Evolutionary conservation across 441 rosid genomes (phyloP), one percentile per base, ranked within the genome.

Genomic region (Capsella rubella): DNA sequence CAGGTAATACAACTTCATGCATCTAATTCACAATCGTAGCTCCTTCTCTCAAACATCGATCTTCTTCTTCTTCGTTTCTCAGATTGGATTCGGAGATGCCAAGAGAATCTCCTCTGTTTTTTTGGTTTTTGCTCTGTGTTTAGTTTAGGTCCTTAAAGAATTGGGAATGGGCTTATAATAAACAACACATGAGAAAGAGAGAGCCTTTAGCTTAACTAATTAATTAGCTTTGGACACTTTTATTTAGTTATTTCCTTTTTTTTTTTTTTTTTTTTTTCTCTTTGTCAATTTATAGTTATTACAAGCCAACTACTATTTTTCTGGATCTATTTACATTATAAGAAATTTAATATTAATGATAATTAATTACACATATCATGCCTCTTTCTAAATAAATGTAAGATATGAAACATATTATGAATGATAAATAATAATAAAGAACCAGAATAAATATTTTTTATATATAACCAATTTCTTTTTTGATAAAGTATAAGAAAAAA

Each of bases 1-100:
- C 84, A 65, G 85, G 49, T 66, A 87, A 82, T 79, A 93, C 90
- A 51, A 88, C 90, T 85, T 89, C 93, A 86, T 86, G 98, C 98
- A 90, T 90, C 94, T 87, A 89, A 71, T 77, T 51, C 63, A 6
- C 15, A 56, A 57, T 29, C 49, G 29, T 42, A 43, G 55, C 52
- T 54, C 42, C 42, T 39, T 39, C 45, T 70, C 11, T 59, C 29
- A 10, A 58, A 64, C 80, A 71, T 77, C 68, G 80, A 77, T 70
- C 76, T 49, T 49, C 58, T 39, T 57, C 37, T 49, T 55, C 21
- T 53, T 43, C 34, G 7, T 11, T 43, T 21, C 16, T 55, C 72
- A 56, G 80, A 71, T 69, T 76, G 31, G 67, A 50, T 70, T 50
- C 55, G 65, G 72, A 70, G 79, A 76, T 69, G 75, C 71, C 79